Evolutionary conservation across 768 basidiomycete species (phyloP), one percentile per base, ranked within the genome.

Genomic region (Mrakia frigida): DNA sequence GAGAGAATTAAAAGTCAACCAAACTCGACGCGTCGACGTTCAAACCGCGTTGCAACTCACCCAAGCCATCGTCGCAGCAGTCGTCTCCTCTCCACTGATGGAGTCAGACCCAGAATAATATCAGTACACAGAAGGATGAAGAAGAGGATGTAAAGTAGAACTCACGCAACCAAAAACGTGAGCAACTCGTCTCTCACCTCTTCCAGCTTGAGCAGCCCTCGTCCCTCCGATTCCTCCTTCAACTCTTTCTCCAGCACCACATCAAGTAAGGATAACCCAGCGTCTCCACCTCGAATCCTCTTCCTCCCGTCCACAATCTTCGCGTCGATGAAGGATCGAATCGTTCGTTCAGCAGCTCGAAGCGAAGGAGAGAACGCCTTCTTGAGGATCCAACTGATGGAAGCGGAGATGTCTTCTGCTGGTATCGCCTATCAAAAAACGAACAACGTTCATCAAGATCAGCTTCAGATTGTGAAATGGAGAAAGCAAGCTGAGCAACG

Each of bases 111-210:
- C 46, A 6, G 21, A 50, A 50, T 3, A 1, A 14, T 2, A 2
- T 50, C 14, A 50, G 46, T 21, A 6, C 3, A 9, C 6, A 41
- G 39, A 41, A 5, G 39, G 6, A 50, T 18, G 46, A 16, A 21
- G 46, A 7, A 46, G 1, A n/a, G 46, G 41, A 5, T 23, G 4
- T 21, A 18, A 46, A 37, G 3, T 23, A n/a, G 35, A 14, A 69
- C 67, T 69, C 67, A 69, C 67, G 67, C 67, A 9, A 41, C 21
- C 37, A 69, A 28, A 28, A 69, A 69, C 18, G 67, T 69, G 21
- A 13, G 2, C 23, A 69, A 7, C 41, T 69, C 67, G n/a, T 69
- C 67, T 21, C 67, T 39, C 1, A 69, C 25, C 41, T 69, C 67
- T 1, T 13, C 25, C 16, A 69, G 6, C 41, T 2, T 28, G 6